Evolutionary conservation across 257 asterid genomes (phyloP).

Genomic region (Nicotiana tomentosiformis): DNA sequence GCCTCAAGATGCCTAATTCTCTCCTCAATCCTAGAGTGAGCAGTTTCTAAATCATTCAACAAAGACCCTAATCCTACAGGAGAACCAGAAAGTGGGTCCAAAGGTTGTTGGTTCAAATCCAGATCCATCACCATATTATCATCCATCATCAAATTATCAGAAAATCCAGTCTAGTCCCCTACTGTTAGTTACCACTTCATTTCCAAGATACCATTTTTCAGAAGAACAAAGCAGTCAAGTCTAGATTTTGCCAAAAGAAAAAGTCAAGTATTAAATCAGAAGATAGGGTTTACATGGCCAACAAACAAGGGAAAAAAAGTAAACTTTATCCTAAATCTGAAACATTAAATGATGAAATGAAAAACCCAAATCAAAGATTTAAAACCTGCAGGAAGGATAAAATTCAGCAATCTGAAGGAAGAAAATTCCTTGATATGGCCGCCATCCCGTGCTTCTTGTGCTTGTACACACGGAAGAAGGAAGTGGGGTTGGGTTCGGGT

Average conservation of each 20-base stretch:
- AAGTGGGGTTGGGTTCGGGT: too few relatives aligned
- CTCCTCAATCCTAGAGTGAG: constrained; percentile 62
- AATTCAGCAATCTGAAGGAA: background rate
- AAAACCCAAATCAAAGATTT: background rate
- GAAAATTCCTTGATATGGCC: background rate
- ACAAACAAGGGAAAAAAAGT: background rate
- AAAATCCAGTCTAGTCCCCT: constrained; percentile 32
- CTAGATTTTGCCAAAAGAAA: background rate
- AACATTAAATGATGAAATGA: background rate
- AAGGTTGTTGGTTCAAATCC: constrained; percentile 76
- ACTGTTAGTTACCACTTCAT: constrained; percentile 15
- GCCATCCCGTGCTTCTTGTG: background rate
- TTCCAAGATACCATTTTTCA: constrained; percentile 19
- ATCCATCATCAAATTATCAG: constrained; percentile 30
- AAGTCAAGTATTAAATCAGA: background rate
- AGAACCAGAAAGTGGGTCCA: constrained; percentile 36
- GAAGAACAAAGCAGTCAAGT: background rate
- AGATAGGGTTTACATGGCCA: background rate
- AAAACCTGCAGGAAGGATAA: background rate
- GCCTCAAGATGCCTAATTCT: constrained; percentile 80
- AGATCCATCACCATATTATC: constrained; percentile 57
- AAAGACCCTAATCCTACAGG: constrained; percentile 41
- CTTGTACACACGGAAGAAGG: background rate
- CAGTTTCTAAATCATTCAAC: constrained; percentile 47
- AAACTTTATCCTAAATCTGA: background rate